Evolutionary conservation across 2,329 filamentous ascomycete genomes (phyloP), one percentile per base, ranked within the genome.

Genomic region (Diaporthe sp.): DNA sequence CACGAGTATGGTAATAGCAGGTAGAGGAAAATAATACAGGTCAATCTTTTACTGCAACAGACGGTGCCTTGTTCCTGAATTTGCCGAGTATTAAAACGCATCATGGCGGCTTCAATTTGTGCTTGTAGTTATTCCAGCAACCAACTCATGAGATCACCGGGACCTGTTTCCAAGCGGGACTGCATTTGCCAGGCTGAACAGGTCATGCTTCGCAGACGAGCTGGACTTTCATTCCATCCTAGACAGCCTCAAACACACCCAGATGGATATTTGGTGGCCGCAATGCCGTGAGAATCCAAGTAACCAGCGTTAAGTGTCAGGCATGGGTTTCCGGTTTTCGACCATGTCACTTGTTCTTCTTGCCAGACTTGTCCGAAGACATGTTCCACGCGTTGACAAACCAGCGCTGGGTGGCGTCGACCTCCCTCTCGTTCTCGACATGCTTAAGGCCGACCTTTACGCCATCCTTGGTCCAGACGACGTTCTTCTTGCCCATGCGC

Each of bases 391-490:
- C 90, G 83, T 92, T 92, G 73, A 92, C 90, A 70, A 92, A 83
- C 83, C 88, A 90, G 77, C 87, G 91, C 85, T 96, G 94, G 25
- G 93, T 95, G 79, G 86, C 87, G 78, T 95, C 94, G 79, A 94
- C 90, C 81, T 94, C 94, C 63, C 89, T 90, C 84, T 95, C 94
- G 71, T 89, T 88, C 77, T 88, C 88, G 66, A 93, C 83, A 75
- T 94, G 88, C 83, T 92, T 93, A 75, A 96, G 89, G 65, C 92
- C 92, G 58, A 96, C 92, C 75, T 90, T 89, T 75, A 94, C 84
- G 72, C 94, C 94, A 73, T 95, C 93, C 81, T 94, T 94, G 51
- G 92, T 92, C 83, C 95, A 93, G 53, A 91, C 86, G 73, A 96
- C 89, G 81, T 95, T 93, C 85, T 93, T 94, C 84, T 91, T 91